Base-by-base conservation (phyloP, 2,329 filamentous ascomycete genomes). In the Pseudomassariella vexata region DNA sequence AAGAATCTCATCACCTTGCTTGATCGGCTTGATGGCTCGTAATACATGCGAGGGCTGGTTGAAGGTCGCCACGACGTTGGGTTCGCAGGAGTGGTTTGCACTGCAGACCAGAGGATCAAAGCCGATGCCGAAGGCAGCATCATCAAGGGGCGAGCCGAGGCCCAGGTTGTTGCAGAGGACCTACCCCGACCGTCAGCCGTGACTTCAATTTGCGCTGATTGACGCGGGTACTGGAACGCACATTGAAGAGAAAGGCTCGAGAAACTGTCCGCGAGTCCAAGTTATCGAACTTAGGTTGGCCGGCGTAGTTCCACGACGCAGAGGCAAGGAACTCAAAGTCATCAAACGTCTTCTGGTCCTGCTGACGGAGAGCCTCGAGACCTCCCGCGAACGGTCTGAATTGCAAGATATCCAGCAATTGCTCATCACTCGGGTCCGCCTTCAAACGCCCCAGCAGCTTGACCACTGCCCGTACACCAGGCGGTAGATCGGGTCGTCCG, bases 61-160 rank as follows among this genome's bases (percentile, higher is more conserved):
- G 55, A 68, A 66, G 32, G 65, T 53, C 8, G 68, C 48, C 21
- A 56, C 58, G 5, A 61, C 60, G 34, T 72, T 73, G 2, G 68
- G 66, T 19, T 66, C 60, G 44, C 69, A 73, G 4, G 66, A 72
- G 42, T 74, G 69, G 33, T 73, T 74, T 9, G 46, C 42, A 20
- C 35, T 46, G 14, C 42, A 50, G 22, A 52, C 39, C 25, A 50
- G 18, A n/a, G 46, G 44, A 28, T 54, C 49, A 18, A 54, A 50
- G 1, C 40, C 45, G 9, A 37, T 42, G 2, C 48, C 48, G 4
- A 48, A 34, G 2, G 36, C 7, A 2, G 32, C 28, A n/a, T 35
- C 33, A 24, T 52, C 49, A 14, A 52, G 34, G 8, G 41, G 37
- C 11, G 44, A 47, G 12, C 37, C 24, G n/a, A 50, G 21, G 15